Percentiles rank a stretch among this genome's conserved stretches.
phyloP scores from a whole-genome alignment of 1,284 basidiomycete species.

The Trichosporon ovoides region DNA sequence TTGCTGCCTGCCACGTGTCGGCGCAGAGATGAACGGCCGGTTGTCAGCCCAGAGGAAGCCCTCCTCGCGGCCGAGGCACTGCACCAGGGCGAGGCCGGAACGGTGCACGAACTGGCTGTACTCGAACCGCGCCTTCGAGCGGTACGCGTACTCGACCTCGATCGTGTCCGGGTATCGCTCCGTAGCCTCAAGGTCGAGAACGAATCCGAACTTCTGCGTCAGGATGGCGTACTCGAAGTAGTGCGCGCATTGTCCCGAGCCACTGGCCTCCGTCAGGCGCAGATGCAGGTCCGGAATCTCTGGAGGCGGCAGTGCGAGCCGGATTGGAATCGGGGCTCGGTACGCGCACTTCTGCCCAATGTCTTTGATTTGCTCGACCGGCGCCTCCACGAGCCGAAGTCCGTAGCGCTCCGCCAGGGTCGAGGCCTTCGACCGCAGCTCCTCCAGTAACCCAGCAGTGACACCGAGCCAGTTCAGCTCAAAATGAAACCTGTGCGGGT shows the following conservation, averaged over 20 bases:
- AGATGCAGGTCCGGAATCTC: conserved; percentile 62
- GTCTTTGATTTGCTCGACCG: conserved; percentile 76
- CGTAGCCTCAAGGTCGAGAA: conserved; percentile 77
- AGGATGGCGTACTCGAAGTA: conserved; percentile 80
- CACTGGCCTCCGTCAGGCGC: conserved; percentile 53
- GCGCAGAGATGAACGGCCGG: conserved; percentile 54
- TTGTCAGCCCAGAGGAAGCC: conserved; percentile 87
- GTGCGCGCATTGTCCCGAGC: conserved; percentile 55
- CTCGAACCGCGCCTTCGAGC: conserved; percentile 60
- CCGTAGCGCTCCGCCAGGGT: conserved; percentile 84
- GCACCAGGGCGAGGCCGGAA: conserved; percentile 77
- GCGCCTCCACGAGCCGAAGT: conserved; percentile 85
- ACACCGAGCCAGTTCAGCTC: conserved; percentile 97
- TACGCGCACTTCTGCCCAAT: conserved; percentile 76
- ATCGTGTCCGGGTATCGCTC: conserved; percentile 69
- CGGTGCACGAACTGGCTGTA: conserved; percentile 86
- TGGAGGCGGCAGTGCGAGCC: conserved; percentile 67
- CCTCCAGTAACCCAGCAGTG: conserved; percentile 91
- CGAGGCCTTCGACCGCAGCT: conserved; percentile 77
- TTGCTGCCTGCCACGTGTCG: conserved; percentile 23
- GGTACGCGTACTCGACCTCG: conserved; percentile 84
- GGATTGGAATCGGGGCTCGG: conserved; percentile 78
- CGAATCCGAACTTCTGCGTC: conserved; percentile 65
- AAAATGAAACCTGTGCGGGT: conserved; percentile 64
- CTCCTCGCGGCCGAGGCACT: conserved; percentile 68